Evolutionary conservation across 176 grass and related monocot species (phyloP).

Genomic region (Alopecurus myosuroides): DNA sequence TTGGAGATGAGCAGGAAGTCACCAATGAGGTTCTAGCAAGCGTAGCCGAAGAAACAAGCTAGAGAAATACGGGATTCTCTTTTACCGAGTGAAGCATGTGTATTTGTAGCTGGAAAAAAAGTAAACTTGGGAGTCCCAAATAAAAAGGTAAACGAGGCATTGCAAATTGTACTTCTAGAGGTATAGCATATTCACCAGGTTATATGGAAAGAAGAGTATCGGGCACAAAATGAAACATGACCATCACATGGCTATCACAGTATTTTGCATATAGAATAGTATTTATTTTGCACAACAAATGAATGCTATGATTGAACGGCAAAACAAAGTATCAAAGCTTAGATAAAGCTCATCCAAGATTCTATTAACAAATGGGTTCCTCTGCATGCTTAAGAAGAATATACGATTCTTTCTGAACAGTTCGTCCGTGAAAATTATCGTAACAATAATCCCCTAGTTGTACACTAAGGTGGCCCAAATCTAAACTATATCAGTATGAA

Average conservation of each 20-base stretch:
- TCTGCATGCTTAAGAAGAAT: no score
- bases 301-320: neutral
- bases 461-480: no score
- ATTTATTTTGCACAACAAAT: neutral
- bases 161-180: neutral
- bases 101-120: neutral
- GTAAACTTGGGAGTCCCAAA: neutral
- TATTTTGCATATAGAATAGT: neutral
- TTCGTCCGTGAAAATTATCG: no score
- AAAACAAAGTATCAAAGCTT: neutral
- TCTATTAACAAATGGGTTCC: no score
- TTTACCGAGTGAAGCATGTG: neutral
- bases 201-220: neutral
- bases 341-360: no score
- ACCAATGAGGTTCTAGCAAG: conserved; percentile 18
- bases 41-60: conserved; percentile 23
- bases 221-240: neutral
- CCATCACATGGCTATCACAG: neutral
- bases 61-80: neutral
- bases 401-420: no score
- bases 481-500: no score
- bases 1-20: neutral
- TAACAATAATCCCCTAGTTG: no score
- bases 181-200: neutral
- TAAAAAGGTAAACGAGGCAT: neutral